phyloP scores from a whole-genome alignment of 2,329 filamentous ascomycete genomes.

The Cladosporium halotolerans region DNA sequence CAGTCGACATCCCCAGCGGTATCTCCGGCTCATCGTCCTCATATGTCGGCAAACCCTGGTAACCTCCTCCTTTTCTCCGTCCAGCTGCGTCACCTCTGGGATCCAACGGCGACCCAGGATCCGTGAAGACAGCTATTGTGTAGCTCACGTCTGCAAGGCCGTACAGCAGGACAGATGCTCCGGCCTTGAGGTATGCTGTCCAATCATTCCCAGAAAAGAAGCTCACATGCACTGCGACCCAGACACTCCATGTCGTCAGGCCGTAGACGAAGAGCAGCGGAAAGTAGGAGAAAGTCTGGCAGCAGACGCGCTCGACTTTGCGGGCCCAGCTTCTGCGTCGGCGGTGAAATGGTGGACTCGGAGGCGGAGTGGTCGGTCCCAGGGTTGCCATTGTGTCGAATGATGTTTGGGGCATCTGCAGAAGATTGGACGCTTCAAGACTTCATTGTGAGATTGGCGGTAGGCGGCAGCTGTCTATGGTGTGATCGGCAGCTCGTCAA shows the following conservation, averaged over 20 bases:
- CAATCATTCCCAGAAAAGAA: conserved; percentile 30
- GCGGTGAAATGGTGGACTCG: conserved; percentile 27
- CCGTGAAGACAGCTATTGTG: conserved; percentile 86
- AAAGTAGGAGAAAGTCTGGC: conserved; percentile 69
- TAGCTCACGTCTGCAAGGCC: conserved; percentile 80
- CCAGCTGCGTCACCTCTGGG: conserved; percentile 23
- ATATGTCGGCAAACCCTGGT: conserved; percentile 74
- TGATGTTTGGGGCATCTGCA: background rate
- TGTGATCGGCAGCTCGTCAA: background rate
- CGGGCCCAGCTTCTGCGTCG: conserved; percentile 51
- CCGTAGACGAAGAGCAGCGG: conserved; percentile 86
- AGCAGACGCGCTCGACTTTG: conserved; percentile 77
- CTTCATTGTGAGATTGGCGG: no score
- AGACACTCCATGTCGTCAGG: conserved; percentile 89
- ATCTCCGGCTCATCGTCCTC: conserved; percentile 46
- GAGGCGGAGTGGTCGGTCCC: conserved; percentile 15
- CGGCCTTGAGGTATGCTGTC: conserved; percentile 33
- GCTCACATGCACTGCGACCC: conserved; percentile 62
- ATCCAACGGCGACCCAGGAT: conserved; percentile 63
- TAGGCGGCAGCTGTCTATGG: background rate
- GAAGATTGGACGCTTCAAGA: background rate
- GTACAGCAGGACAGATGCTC: conserved; percentile 66
- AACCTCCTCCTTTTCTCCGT: conserved; percentile 44
- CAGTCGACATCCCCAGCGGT: conserved; percentile 50
- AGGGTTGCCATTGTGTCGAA: conserved; percentile 23